Base-by-base conservation (phyloP, 805 yeast species). In the Wickerhamia fluorescens region DNA sequence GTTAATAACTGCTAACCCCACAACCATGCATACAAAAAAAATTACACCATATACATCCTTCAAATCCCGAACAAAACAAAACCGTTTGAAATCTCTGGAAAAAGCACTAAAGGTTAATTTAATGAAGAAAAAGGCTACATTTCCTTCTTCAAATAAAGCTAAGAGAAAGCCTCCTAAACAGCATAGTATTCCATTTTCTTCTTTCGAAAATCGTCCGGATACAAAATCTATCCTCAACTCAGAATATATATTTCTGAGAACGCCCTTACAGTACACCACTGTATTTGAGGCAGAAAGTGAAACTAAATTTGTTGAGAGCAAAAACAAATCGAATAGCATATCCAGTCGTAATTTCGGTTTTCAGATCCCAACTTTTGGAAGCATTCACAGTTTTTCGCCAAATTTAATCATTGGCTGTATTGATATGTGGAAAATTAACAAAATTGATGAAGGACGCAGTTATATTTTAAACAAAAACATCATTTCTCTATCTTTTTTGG, bases 211-310 rank as follows among this genome's bases (percentile, higher is more conserved):
- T 11, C 17, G 11, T 11, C 16, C 23, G 24, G 9, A 29, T 11
- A 23, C 36, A 7, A 33, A 29, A n/a, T 30, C 29, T 6, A 9
- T 33, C 8, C 23, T 33, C 6, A 19, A 26, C 15, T 19, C 23
- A 14, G 26, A 29, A 3, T 33, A 29, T 20, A 11, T 23, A 6
- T 33, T 33, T 23, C 33, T 44, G 44, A 41, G 62, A 24, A 36
- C 38, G 14, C 65, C 67, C 2, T 25, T 36, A 11, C 33, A 38
- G 19, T 36, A 46, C 20, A 61, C 67, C 3, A 49, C 55, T 2
- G 52, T 37, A 1, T 40, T 54, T 27, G 69, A 62, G 35, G 60
- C 51, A 0, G 68, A 61, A 26, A 58, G 61, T 27, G 36, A 41
- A 3, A 35, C 30, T 7, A 40, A 33, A 14, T 48, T 37, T 23